phyloP scores from a whole-genome alignment of 1,139 yeast species.

The Lodderomyces margitis region DNA sequence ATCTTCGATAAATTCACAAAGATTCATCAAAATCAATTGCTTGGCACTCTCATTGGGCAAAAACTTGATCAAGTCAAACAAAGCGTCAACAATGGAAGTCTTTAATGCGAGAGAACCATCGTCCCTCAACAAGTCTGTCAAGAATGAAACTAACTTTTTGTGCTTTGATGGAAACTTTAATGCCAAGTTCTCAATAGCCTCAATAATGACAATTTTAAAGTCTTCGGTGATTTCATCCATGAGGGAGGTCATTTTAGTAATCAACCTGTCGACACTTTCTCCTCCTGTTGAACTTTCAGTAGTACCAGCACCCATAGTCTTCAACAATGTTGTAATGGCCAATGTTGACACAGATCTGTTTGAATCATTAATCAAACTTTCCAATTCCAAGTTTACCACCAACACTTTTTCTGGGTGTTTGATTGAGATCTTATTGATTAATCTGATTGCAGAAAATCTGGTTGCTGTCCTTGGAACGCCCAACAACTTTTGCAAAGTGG shows the following conservation, averaged over 20 bases:
- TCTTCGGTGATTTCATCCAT: slow-evolving; percentile 96
- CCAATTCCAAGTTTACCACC: slow-evolving; percentile 74
- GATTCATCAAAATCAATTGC: slow-evolving; percentile 78
- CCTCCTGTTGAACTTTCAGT: slow-evolving; percentile 30
- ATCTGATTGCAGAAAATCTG: slow-evolving; percentile 89
- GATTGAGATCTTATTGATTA: slow-evolving; percentile 81
- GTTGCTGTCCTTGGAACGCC: slow-evolving; percentile 89
- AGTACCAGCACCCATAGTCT: slow-evolving; percentile 82
- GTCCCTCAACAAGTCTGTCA: slow-evolving; percentile 82
- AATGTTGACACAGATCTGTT: slow-evolving; percentile 97
- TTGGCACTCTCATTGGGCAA: slow-evolving; percentile 74
- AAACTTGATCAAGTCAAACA: slow-evolving; percentile 82
- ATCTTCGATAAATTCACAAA: slow-evolving; percentile 97
- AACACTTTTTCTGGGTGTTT: slow-evolving; percentile 76
- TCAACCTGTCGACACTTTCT: slow-evolving; percentile 84
- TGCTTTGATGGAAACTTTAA: slow-evolving; percentile 91
- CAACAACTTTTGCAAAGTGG: slow-evolving; percentile 71
- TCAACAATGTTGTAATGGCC: slow-evolving; percentile 92
- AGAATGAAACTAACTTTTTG: slow-evolving; percentile 75
- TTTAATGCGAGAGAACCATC: slow-evolving; percentile 89
- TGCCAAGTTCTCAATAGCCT: slow-evolving; percentile 89
- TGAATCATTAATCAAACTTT: slow-evolving; percentile 79
- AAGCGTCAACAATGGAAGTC: slow-evolving; percentile 85
- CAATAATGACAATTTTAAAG: slow-evolving; percentile 90
- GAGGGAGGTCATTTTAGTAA: slow-evolving; percentile 81